Evolutionary conservation across 352 stramenopile genomes (phyloP).

Genomic region (Phytophthora uliginosa): DNA sequence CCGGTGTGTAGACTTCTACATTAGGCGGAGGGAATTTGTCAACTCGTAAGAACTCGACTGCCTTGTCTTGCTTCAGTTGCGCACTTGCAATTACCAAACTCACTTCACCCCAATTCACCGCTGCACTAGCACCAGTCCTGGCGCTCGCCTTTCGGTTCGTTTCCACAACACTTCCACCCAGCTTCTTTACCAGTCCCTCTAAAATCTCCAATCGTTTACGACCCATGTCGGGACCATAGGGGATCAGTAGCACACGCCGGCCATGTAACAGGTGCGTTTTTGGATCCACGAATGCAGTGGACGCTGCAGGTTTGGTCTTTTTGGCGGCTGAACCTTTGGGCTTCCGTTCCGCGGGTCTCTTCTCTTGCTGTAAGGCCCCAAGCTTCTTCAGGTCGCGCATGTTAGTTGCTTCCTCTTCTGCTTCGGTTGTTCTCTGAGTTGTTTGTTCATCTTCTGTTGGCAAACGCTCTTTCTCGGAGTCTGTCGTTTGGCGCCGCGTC

Average conservation of each 20-base stretch:
- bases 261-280: constrained; percentile 39
- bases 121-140: neutral
- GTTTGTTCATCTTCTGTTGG: constrained; percentile 16
- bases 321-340: constrained; percentile 34
- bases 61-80: constrained; percentile 49
- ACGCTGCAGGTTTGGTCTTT: constrained; percentile 28
- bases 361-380: constrained; percentile 34
- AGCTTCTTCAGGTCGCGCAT: constrained; percentile 42
- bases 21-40: constrained; percentile 41
- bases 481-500: constrained; percentile 23
- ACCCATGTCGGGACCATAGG: constrained; percentile 72
- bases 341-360: constrained; percentile 26
- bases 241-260: constrained; percentile 59
- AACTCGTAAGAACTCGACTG: constrained; percentile 39
- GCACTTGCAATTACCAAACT: constrained; percentile 59
- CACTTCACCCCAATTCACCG: constrained; percentile 56
- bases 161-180: constrained; percentile 57
- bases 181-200: constrained; percentile 59
- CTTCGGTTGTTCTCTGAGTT: constrained; percentile 4
- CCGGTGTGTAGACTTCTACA: constrained; percentile 59
- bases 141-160: constrained; percentile 6
- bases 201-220: constrained; percentile 74
- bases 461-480: constrained; percentile 33
- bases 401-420: constrained; percentile 4
- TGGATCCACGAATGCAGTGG: constrained; percentile 6